phyloP scores from a whole-genome alignment of 257 asterid genomes.

The Avicennia marina region DNA sequence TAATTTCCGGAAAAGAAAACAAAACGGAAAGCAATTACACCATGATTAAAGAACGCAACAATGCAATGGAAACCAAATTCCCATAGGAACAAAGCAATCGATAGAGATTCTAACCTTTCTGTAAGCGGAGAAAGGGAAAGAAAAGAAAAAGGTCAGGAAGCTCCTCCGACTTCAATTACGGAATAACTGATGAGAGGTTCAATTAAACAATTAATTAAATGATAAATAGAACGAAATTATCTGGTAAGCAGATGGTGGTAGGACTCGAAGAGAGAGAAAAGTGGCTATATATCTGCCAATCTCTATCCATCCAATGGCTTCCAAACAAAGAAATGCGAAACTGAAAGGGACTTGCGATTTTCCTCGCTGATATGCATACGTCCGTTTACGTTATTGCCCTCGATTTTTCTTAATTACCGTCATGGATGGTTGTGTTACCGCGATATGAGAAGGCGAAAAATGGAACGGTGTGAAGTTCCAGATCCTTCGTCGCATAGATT shows the following conservation, averaged over 20 bases:
- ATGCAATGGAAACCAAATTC: constrained; percentile 10
- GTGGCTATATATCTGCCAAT: constrained; percentile 17
- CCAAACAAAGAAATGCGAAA: constrained; percentile 18
- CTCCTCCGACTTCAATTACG: constrained; percentile 13
- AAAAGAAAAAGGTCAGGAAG: not conserved
- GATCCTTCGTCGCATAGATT: no score
- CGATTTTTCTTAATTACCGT: not conserved
- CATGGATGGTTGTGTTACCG: no score
- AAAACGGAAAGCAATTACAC: constrained; percentile 8
- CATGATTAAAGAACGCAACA: constrained; percentile 7
- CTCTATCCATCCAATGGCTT: constrained; percentile 35
- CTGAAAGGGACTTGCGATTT: constrained; percentile 8
- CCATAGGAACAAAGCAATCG: not conserved
- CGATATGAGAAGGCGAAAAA: no score
- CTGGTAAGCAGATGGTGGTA: constrained; percentile 22
- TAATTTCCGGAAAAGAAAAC: not conserved
- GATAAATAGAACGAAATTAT: constrained; percentile 5
- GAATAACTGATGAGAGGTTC: constrained; percentile 13
- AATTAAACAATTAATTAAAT: constrained; percentile 12
- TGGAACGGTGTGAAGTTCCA: no score
- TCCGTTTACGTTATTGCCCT: constrained; percentile 11
- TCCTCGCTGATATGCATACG: constrained; percentile 1
- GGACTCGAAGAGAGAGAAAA: constrained; percentile 14
- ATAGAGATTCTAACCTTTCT: constrained; percentile 18
- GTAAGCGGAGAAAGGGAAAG: not conserved